Base-by-base conservation (phyloP, 371 early-diverging fungal genomes). In the Apophysomyces variabilis region DNA sequence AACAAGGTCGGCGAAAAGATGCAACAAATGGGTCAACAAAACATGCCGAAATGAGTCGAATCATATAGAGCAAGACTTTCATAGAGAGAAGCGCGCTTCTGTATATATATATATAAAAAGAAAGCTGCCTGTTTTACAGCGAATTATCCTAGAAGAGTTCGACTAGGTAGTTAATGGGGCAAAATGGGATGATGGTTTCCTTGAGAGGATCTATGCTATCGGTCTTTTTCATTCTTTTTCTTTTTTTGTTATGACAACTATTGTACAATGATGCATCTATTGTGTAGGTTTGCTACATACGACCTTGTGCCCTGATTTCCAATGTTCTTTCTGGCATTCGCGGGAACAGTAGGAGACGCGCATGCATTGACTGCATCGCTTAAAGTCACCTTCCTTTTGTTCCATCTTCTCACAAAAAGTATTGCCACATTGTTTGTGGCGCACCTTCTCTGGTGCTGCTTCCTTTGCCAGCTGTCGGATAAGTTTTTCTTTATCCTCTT, bases 1-100 rank as follows among this genome's bases (percentile, higher is more conserved):
- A 84, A 82, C 67, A 89, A 90, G 50, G 85, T 95, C 67, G 90
- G 92, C 58, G 86, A 87, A 63, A 85, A 87, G 70, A 79, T 92
- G 75, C 78, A 87, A 61, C 74, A 85, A 63, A 77, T 82, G 60
- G 83, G 84, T 14, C 64, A 64, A 64, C 69, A 75, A 26, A 50
- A 50, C 54, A 50, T 50, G 54, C 54, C 54, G 21, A 50, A 50
- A 50, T 50, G 21, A 50, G 54, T 7, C 1, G 9, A 21, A 50
- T 18, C 9, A 50, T 21, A 50, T 50, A 50, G 54, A 50, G 21
- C 54, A 50, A 18, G 16, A 26, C 0, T 21, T 47, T 50, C 32
- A 50, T 50, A 50, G 54, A 50, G 18, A 50, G 35, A n/a, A 50
- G 21, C 54, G 9, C 16, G 54, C 54, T 50, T 50, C n/a, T 50